phyloP scores from a whole-genome alignment of 2,329 filamentous ascomycete species.

The Claviceps africana region DNA sequence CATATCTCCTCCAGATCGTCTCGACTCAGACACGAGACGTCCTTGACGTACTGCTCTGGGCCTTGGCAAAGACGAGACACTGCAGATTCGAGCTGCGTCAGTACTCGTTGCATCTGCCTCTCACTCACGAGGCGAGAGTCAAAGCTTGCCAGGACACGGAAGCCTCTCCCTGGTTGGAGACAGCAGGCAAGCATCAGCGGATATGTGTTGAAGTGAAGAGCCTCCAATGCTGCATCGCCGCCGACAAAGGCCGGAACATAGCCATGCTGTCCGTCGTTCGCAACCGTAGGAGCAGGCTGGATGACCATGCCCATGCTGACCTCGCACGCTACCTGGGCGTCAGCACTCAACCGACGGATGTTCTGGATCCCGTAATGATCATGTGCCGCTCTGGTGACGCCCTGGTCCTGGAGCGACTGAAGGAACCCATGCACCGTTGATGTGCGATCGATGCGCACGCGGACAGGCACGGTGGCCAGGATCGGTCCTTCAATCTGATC shows the following conservation, averaged over 20 bases:
- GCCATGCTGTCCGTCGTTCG: not conserved
- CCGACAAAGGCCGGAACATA: not conserved
- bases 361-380: constrained; percentile 16
- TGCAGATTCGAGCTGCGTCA: constrained; percentile 32
- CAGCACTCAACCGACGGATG: constrained; percentile 11
- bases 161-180: not conserved
- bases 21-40: constrained; percentile 21
- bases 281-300: not conserved
- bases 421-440: constrained; percentile 5
- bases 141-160: not conserved
- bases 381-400: constrained; percentile 11
- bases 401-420: constrained; percentile 10
- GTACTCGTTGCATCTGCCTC: not conserved
- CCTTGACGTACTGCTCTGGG: constrained; percentile 18
- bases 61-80: constrained; percentile 31
- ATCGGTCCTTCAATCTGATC: constrained; percentile 15
- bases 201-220: constrained; percentile 3
- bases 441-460: constrained; percentile 6
- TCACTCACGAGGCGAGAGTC: not conserved
- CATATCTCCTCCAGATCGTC: constrained; percentile 24
- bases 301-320: constrained; percentile 8
- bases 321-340: constrained; percentile 7
- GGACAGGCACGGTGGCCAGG: constrained; percentile 14
- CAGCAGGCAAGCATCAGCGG: not conserved
- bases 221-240: constrained; percentile 1